Evolutionary conservation across 2,329 filamentous ascomycete species (phyloP).

Genomic region (Beauveria sp.): DNA sequence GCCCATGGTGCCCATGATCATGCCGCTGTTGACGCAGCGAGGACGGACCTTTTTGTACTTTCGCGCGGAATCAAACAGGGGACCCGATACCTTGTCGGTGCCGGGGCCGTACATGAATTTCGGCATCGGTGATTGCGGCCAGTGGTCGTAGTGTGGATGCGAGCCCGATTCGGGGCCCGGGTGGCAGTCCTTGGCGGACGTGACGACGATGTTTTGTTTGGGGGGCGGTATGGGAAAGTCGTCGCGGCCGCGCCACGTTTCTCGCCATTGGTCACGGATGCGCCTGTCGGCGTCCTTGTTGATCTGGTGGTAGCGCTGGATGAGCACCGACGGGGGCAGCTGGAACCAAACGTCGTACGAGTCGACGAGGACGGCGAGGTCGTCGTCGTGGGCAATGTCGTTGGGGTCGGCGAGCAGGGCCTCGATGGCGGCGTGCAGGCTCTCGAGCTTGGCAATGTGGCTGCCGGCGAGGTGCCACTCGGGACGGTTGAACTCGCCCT

Average conservation of each 20-base stretch:
- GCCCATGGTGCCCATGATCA: conserved; percentile 29
- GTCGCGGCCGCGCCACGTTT: background rate
- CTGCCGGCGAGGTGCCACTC: conserved; percentile 31
- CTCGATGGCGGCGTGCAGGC: conserved; percentile 23
- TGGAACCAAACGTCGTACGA: conserved; percentile 33
- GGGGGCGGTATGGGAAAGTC: conserved; percentile 24
- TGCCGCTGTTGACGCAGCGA: conserved; percentile 27
- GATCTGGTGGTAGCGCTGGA: conserved; percentile 27
- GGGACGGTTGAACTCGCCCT: conserved; percentile 28
- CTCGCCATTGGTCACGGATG: conserved; percentile 18
- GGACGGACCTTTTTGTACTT: conserved; percentile 26
- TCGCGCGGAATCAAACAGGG: conserved; percentile 23
- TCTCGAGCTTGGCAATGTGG: conserved; percentile 31
- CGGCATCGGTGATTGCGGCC: conserved; percentile 28
- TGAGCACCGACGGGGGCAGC: conserved; percentile 28
- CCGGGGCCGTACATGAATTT: conserved; percentile 25
- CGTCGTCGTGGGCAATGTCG: conserved; percentile 19
- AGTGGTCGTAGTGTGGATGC: conserved; percentile 27
- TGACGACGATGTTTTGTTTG: conserved; percentile 25
- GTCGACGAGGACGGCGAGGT: conserved; percentile 29
- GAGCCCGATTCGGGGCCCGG: conserved; percentile 26
- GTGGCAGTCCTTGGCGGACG: conserved; percentile 28
- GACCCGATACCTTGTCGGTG: conserved; percentile 22
- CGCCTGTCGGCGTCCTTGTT: conserved; percentile 27
- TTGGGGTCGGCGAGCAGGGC: conserved; percentile 18